A percentile compares a stretch with the other conserved stretches of the same genome.
phyloP scores from a whole-genome alignment of 768 basidiomycete genomes.

The Suillus decipiens region DNA sequence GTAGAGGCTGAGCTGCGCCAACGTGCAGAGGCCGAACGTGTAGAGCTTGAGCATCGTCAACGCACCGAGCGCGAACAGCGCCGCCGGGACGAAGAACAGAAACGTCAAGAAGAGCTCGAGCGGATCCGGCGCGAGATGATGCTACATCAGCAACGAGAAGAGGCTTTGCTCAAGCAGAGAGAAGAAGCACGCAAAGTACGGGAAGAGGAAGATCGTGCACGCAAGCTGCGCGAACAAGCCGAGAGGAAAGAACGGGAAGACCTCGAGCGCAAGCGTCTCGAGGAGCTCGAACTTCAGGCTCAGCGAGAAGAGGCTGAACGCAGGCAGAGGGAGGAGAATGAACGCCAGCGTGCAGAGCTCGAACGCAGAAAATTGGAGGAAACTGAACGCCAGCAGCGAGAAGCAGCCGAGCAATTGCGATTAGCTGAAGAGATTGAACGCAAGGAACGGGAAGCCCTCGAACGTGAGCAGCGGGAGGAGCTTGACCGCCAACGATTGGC shows the following conservation, averaged over 20 bases:
- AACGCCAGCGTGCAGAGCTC: constrained; percentile 26
- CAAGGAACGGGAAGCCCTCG: neutral
- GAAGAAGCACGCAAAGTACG: constrained; percentile 11
- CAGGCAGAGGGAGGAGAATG: constrained; percentile 15
- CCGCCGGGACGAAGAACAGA: constrained; percentile 6
- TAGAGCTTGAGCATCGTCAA: constrained; percentile 2
- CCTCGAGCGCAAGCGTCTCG: constrained; percentile 11
- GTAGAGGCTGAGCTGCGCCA: constrained; percentile 2
- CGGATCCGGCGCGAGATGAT: constrained; percentile 44
- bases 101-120: constrained; percentile 46
- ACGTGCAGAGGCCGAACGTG: neutral
- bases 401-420: constrained; percentile 12
- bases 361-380: constrained; percentile 13
- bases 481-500: neutral
- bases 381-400: constrained; percentile 10
- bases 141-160: constrained; percentile 12
- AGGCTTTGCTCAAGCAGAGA: constrained; percentile 11
- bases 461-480: constrained; percentile 2
- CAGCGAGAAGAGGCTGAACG: constrained; percentile 10
- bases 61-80: constrained; percentile 5
- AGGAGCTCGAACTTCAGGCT: constrained; percentile 2
- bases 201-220: constrained; percentile 6
- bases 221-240: constrained; percentile 2
- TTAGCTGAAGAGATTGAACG: constrained; percentile 7
- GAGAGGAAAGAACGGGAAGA: constrained; percentile 15